Base-by-base conservation (phyloP, 2,329 filamentous ascomycete genomes). In the Aciculosporium take region DNA sequence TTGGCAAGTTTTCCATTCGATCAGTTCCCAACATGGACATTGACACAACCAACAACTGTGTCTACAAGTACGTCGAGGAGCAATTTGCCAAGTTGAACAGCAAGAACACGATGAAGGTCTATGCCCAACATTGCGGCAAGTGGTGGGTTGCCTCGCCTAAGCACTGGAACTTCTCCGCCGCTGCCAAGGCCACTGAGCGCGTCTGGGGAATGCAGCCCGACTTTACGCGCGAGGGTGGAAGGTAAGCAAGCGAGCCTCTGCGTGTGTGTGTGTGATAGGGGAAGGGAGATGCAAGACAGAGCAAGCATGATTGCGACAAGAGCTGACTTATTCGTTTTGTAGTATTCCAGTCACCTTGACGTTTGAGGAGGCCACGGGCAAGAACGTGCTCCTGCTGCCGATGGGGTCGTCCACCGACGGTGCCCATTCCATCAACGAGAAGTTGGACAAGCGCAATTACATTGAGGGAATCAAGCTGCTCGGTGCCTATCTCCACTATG, bases 111-210 rank as follows among this genome's bases (percentile, higher is more conserved):
- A 64, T 94, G 57, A 84, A 84, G 54, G 79, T 87, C 40, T 79
- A 72, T 57, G 72, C 88, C 44, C 80, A 89, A 64, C 91, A 98
- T 69, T 81, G 79, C 45, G 91, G 91, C 52, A 95, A 95, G 67
- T 98, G 91, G 91, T 98, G 91, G 91, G 87, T 94, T 37, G 87
- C 93, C 36, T 88, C 83, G 57, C 89, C 91, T 24, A 91, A 94
- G 67, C 89, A 98, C 73, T 96, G 91, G 87, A 98, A 98, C 73
- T 98, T 96, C 67, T 76, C 79, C 24, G 89, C 89, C 21, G 91
- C 91, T 12, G 78, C 81, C 57, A 96, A 94, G 74, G 91, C 91
- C n/a, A 87, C 91, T 27, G 82, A 96, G 70, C 78, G 86, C 49
- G 91, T 98, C 29, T 98, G 87, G 76, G 84, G 84, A 41, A 82